Evolutionary conservation across 2,329 filamentous ascomycete species (phyloP), one percentile per base, ranked within the genome.

Genomic region (Diaporthe velutina): DNA sequence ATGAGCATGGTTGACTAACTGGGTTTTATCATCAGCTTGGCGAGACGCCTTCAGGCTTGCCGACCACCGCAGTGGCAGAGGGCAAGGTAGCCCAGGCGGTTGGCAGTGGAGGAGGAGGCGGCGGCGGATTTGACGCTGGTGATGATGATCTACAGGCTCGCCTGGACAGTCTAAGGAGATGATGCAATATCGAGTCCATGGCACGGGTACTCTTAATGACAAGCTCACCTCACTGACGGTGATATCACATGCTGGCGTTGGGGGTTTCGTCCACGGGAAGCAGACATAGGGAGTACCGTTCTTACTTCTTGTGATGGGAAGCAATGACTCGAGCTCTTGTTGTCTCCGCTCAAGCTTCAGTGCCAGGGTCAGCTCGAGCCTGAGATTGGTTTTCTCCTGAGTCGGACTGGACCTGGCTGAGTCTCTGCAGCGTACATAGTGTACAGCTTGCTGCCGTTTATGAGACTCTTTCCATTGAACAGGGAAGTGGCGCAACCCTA

Each of bases 111-210:
- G n/a, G n/a, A n/a, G n/a, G 89, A 7, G 84, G 84, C 17, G 93
- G 93, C 7, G 91, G 88, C 12, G 86, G 86, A 25, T 85, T 83
- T 33, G 92, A 92, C 79, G 87, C 90, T 7, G 92, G 91, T n/a
- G 96, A 98, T 80, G 95, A 98, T 81, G 97, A 98, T 82, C 90
- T 99, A 35, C 96, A 98, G 86, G 96, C 97, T 77, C 92, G 97
- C 75, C 89, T 99, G 70, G 95, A 98, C 83, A 98, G 96, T 83
- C 86, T 98, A 78, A 90, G 94, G 81, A 88, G 89, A 83, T 91
- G 83, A 82, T 35, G 33, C 28, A 6, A 35, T 28, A 35, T 17
- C 33, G 22, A 22, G 33, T 10, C 22, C 40, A 30, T 54, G 7
- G 17, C n/a, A 33, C 28, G 45, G 30, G n/a, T 17, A 22, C 9